Conservation (phyloP, 2,329 filamentous ascomycete species). For the Dactylellina cionopaga region DNA sequence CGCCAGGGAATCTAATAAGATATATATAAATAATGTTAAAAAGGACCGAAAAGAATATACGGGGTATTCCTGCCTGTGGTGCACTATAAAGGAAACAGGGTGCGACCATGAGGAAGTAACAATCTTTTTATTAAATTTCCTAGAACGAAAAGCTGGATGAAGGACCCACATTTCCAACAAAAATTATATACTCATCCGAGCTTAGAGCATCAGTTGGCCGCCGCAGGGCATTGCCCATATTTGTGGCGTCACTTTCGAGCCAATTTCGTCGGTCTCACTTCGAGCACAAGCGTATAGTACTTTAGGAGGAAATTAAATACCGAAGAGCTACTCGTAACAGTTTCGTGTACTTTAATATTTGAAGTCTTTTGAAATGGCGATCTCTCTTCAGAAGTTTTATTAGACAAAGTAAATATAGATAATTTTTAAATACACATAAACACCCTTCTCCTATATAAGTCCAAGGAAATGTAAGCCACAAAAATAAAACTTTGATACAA, state of each 20-base stretch:
- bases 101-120: background rate
- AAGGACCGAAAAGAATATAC: background rate
- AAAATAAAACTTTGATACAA: no score
- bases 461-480: no score
- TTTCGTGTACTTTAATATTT: slow-evolving; percentile 17
- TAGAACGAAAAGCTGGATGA: slow-evolving; percentile 22
- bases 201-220: slow-evolving; percentile 49
- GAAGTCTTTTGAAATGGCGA: slow-evolving; percentile 21
- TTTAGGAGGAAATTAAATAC: slow-evolving; percentile 9
- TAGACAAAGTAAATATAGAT: slow-evolving; percentile 20
- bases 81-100: background rate
- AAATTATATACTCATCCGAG: slow-evolving; percentile 53
- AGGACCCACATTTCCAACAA: slow-evolving; percentile 50
- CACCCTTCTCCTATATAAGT: slow-evolving; percentile 30
- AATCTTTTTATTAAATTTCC: background rate
- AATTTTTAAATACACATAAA: slow-evolving; percentile 19
- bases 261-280: slow-evolving; percentile 8
- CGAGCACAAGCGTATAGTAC: background rate
- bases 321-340: slow-evolving; percentile 8
- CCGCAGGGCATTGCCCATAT: slow-evolving; percentile 48
- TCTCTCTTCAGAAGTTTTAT: slow-evolving; percentile 17
- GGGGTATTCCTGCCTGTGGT: background rate
- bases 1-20: slow-evolving; percentile 33
- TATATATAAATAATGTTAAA: background rate
- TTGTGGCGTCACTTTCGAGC: slow-evolving; percentile 40